Evolutionary conservation across 495 filamentous ascomycete genomes (phyloP), one percentile per base, ranked within the genome.

Genomic region (Parachaetomium inaequale): DNA sequence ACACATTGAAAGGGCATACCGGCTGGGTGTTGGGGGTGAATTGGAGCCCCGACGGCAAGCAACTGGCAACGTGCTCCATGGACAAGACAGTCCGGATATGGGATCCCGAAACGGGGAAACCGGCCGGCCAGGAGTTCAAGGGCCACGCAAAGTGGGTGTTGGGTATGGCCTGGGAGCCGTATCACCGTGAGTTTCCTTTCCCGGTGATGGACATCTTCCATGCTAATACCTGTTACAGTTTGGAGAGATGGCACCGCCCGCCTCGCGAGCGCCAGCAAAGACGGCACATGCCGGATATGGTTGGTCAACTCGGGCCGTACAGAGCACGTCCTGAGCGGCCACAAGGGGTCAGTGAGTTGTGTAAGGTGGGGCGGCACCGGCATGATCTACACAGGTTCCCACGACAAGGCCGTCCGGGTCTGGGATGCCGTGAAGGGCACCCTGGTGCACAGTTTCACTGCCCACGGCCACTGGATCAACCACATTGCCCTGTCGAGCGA

Each of bases 391-490:
- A 71, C 73, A 10, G 73, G 67, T 5, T 72, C 90, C n/a, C 92
- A 96, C 70, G 95, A 99, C 75, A 92, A 92, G 77, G 89, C 89
- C 5, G 84, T 99, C 63, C 94, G 94, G 63, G 85, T 96, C 10
- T 99, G 95, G 93, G 86, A 93, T 67, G 82, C 90, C 8, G 79
- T 82, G 25, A 85, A 87, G 57, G 92, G 92, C 7, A 91, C 88
- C 0, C 77, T 97, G 17, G 79, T 90, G 43, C 88, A 95, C 71
- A 90, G 85, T 1, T 76, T 98, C 34, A 85, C 85, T 1, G 81
- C 88, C 1, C 95, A 99, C 70, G 91, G 90, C 1, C 93, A 97
- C 72, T 95, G 94, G 83, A 87, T 99, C 11, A 99, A 99, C 74
- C 92, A 98, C 71, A 85, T 99, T 11, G 92, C 94, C 0, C 81